Conservation (phyloP, 306 rosid genomes). For the Prosopis cineraria region DNA sequence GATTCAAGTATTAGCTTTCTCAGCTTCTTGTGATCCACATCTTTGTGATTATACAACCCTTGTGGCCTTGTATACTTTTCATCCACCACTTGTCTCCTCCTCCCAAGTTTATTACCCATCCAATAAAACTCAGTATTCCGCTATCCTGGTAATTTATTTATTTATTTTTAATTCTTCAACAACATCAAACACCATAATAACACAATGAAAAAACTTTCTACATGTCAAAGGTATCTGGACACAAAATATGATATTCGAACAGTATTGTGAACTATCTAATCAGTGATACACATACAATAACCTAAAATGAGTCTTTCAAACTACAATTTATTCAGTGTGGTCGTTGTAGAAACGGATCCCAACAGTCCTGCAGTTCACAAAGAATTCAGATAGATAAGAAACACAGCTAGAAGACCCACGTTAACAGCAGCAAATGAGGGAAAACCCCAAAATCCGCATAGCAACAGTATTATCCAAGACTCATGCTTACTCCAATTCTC, state of each 20-base stretch:
- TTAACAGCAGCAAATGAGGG: background rate
- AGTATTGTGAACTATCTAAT: background rate
- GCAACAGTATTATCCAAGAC: background rate
- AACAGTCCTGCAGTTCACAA: constrained; percentile 28
- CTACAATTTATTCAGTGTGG: background rate
- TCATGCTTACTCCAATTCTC: constrained; percentile 1
- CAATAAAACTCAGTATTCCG: constrained; percentile 29
- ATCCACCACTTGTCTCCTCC: constrained; percentile 73
- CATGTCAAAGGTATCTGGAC: background rate
- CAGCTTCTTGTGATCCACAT: constrained; percentile 98
- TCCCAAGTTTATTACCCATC: constrained; percentile 87
- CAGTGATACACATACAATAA: constrained; percentile 6
- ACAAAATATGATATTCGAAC: background rate
- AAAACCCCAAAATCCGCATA: background rate
- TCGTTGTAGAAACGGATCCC: constrained; percentile 5
- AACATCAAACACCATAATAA: constrained; percentile 33
- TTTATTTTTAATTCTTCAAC: constrained; percentile 24
- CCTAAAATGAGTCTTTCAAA: background rate
- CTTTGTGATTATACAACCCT: constrained; percentile 95
- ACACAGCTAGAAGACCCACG: background rate
- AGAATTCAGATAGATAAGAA: constrained; percentile 22
- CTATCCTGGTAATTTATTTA: constrained; percentile 24
- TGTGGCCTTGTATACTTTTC: constrained; percentile 94
- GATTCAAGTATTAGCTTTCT: constrained; percentile 93
- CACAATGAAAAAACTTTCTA: constrained; percentile 9